Conservation (phyloP, 2,329 filamentous ascomycete species). For the Diaporthe ilicicola region DNA sequence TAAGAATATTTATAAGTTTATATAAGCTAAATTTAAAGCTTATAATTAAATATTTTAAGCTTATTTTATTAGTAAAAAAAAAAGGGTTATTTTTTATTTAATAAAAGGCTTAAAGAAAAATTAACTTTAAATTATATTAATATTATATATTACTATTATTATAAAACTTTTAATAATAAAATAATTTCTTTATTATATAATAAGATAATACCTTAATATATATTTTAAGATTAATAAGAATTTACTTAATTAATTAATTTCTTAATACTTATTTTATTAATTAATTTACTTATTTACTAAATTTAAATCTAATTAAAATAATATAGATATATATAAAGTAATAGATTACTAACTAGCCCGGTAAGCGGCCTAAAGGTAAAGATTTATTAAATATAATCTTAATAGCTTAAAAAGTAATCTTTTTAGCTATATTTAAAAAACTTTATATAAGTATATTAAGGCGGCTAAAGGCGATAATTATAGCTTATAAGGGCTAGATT, state of each 20-base stretch:
- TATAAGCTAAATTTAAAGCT: background rate
- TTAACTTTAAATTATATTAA: too few species aligned
- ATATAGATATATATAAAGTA: background rate
- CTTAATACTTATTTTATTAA: background rate
- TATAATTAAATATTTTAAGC: background rate
- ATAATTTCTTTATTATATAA: background rate
- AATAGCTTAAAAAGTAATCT: background rate
- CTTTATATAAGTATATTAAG: too few species aligned
- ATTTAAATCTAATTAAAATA: background rate
- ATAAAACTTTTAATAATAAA: too few species aligned
- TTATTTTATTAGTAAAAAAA: background rate
- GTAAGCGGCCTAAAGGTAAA: background rate
- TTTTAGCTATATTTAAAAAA: background rate
- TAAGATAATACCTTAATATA: background rate
- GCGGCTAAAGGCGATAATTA: too few species aligned
- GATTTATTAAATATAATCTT: background rate
- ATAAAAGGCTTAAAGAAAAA: background rate
- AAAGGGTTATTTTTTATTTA: background rate
- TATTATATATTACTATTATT: too few species aligned
- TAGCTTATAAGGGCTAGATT: too few species aligned
- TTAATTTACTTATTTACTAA: background rate
- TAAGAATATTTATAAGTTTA: background rate
- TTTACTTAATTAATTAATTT: too few species aligned
- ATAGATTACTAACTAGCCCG: background rate
- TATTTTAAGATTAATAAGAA: too few species aligned